Evolutionary conservation across 2,329 filamentous ascomycete species (phyloP), one percentile per base, ranked within the genome.

Genomic region (Penicillium concentricum): DNA sequence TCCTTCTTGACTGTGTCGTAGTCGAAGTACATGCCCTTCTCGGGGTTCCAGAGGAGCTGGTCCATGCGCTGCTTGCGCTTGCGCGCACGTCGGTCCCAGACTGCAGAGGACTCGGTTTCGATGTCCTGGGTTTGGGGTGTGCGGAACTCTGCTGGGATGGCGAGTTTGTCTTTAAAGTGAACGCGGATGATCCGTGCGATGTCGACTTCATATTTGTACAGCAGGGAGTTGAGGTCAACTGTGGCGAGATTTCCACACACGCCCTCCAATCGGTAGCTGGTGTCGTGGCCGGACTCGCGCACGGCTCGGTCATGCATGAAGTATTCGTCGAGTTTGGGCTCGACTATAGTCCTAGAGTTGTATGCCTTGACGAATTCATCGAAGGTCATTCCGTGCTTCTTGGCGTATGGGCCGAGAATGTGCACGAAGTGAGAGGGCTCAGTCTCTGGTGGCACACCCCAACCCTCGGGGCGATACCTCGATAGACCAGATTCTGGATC

Each of bases 161-260:
- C 78, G 5, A 99, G 83, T 65, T 84, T 87, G 74, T 97, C 93
- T 54, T 85, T 84, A 74, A 97, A 97, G 65, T 91, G 82, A 47
- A 83, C 89, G 54, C 91, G 89, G 67, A 99, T 96, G 9, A 87
- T 89, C 59, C 89, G 86, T 2, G 90, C 88, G 71, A 99, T 97
- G 69, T 99, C 94, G 30, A 87, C 87, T 76, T 99, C 94, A 71
- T 97, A 97, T 77, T 97, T 97, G 84, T 94, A 99, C 28, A 99
- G 80, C 30, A 96, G 81, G 28, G 92, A 94, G 78, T 99, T 97
- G 54, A 97, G 82, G 70, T 99, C 94, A 57, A 97, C 91, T 0
- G 92, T 97, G 12, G 92, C 94, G 26, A 97, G 81, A 70, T 97
- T 86, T 12, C 91, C 94, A 67, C 90, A 92, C 24, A 95, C 83